Evolutionary conservation across 345 rosid genomes (phyloP).

Genomic region (Melaleuca alternifolia): DNA sequence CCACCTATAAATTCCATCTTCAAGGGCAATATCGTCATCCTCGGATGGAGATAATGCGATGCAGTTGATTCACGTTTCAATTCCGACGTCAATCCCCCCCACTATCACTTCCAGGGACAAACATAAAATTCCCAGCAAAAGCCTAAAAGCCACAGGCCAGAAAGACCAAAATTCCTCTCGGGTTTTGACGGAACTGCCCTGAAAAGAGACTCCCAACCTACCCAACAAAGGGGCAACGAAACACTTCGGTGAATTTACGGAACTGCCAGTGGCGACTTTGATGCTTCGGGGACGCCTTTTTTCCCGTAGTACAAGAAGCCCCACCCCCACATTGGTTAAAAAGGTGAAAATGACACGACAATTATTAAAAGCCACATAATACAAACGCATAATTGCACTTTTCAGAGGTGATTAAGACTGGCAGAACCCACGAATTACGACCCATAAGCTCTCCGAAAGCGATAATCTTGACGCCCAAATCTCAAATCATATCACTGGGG

Average conservation of each 20-base stretch:
- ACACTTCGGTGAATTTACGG: slow-evolving; percentile 2
- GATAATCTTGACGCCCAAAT: slow-evolving; percentile 20
- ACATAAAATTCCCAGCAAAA: not conserved
- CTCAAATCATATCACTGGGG: slow-evolving; percentile 26
- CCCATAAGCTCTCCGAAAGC: not conserved
- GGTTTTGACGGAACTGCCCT: slow-evolving; percentile 24
- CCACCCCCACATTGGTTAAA: slow-evolving; percentile 7
- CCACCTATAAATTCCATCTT: not conserved
- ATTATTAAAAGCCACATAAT: slow-evolving; percentile 20
- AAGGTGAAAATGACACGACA: slow-evolving; percentile 38
- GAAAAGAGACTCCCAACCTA: slow-evolving; percentile 22
- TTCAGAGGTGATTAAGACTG: slow-evolving; percentile 8
- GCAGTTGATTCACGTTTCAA: not conserved
- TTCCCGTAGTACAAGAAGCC: slow-evolving; percentile 24
- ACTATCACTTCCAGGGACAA: not conserved
- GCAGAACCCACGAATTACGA: not conserved
- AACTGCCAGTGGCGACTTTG: not conserved
- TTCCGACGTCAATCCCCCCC: not conserved
- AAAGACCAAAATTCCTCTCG: not conserved
- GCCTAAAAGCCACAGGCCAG: not conserved
- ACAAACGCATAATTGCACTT: slow-evolving; percentile 17
- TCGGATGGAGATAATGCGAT: not conserved
- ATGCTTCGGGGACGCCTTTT: not conserved
- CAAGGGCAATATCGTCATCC: not conserved
- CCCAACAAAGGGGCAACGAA: slow-evolving; percentile 1